phyloP scores from a whole-genome alignment of 805 yeast species.

The Huiozyma sinensis region DNA sequence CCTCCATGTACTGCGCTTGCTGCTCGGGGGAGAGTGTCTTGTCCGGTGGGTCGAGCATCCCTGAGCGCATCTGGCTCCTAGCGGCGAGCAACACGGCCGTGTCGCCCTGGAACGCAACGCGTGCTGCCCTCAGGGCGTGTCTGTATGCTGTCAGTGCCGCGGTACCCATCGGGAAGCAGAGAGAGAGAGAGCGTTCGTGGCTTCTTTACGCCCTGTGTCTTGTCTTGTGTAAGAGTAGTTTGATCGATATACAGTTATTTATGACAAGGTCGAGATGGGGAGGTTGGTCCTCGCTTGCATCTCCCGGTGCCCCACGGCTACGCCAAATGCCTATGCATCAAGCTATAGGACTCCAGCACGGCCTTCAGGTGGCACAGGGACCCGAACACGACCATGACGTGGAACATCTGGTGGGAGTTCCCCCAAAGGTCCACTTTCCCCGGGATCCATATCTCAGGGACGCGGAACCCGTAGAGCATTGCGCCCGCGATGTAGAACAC shows the following conservation, averaged over 20 bases:
- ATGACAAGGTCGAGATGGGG: neutral
- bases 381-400: slow-evolving; percentile 64
- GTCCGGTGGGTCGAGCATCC: slow-evolving; percentile 38
- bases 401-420: slow-evolving; percentile 79
- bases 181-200: too few relatives aligned
- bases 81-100: slow-evolving; percentile 44
- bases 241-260: too few relatives aligned
- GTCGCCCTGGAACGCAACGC: slow-evolving; percentile 43
- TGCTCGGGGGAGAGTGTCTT: slow-evolving; percentile 33
- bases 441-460: slow-evolving; percentile 65
- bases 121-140: slow-evolving; percentile 55
- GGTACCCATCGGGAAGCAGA: neutral
- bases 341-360: slow-evolving; percentile 44
- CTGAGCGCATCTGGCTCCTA: slow-evolving; percentile 45
- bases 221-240: too few relatives aligned
- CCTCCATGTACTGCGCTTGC: slow-evolving; percentile 48
- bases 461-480: slow-evolving; percentile 57
- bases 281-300: neutral
- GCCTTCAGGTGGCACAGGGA: slow-evolving; percentile 68
- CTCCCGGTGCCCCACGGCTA: too few relatives aligned
- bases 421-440: slow-evolving; percentile 62
- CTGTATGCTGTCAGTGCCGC: slow-evolving; percentile 40
- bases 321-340: slow-evolving; percentile 17
- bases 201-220: too few relatives aligned
- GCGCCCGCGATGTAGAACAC: slow-evolving; percentile 72